Conservation (phyloP, 1,139 yeast genomes). For the Kurtzmaniella quercitrusa region DNA sequence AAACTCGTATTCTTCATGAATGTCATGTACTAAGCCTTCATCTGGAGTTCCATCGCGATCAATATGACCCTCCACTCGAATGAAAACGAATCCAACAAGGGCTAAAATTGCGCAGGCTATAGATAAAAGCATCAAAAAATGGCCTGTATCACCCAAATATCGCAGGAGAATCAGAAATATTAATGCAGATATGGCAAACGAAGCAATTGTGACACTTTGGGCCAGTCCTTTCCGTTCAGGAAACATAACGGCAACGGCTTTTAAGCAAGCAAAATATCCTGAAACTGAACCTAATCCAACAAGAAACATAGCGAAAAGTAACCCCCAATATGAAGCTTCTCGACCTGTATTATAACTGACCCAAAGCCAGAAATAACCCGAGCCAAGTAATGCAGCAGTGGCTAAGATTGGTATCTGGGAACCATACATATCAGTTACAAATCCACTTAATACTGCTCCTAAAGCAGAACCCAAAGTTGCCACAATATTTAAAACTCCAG, state of each 20-base stretch:
- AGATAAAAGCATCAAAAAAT: slow-evolving; percentile 22
- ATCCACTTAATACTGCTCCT: slow-evolving; percentile 30
- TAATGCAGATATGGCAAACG: slow-evolving; percentile 35
- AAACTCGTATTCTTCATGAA: slow-evolving; percentile 2
- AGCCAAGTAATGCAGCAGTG: slow-evolving; percentile 20
- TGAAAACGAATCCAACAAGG: slow-evolving; percentile 26
- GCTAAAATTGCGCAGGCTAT: slow-evolving; percentile 23
- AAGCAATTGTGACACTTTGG: slow-evolving; percentile 34
- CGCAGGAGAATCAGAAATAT: slow-evolving; percentile 23
- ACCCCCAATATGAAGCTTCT: slow-evolving; percentile 13
- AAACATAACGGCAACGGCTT: slow-evolving; percentile 31
- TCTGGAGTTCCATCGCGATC: slow-evolving; percentile 9
- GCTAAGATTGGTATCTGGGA: slow-evolving; percentile 31
- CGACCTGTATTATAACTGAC: slow-evolving; percentile 18
- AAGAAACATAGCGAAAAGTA: slow-evolving; percentile 27
- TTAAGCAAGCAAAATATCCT: slow-evolving; percentile 32
- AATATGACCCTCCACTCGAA: slow-evolving; percentile 27
- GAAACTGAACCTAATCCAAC: slow-evolving; percentile 32
- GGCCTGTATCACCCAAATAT: slow-evolving; percentile 19
- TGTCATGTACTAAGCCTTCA: slow-evolving; percentile 1
- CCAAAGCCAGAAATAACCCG: slow-evolving; percentile 28
- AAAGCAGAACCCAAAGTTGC: slow-evolving; percentile 31
- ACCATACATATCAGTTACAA: slow-evolving; percentile 30
- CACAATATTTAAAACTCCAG: slow-evolving; percentile 28
- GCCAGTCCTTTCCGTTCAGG: slow-evolving; percentile 32